These are phyloP conservation scores for Funneliformis mosseae DNA, from an alignment of 192 early-diverging fungal species.

Conservation along the genomic window DNA sequence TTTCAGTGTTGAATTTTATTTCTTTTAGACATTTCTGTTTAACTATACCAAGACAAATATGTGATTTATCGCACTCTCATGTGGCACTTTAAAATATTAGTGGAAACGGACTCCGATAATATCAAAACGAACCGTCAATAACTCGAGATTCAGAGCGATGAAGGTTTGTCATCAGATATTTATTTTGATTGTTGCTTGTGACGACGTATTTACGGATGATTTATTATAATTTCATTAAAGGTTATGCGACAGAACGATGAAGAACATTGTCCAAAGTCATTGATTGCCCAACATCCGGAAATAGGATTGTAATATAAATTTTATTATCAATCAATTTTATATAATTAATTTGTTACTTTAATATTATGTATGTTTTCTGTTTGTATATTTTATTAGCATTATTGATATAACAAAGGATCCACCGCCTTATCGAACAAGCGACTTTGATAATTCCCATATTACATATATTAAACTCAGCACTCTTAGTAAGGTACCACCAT, in stretches of 20 bases:
- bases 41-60: background rate
- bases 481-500: constrained; percentile 55
- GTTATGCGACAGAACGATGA: constrained; percentile 58
- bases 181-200: background rate
- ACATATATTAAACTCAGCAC: constrained; percentile 54
- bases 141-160: constrained; percentile 54
- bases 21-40: background rate
- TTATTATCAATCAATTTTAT: background rate
- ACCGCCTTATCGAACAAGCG: constrained; percentile 54
- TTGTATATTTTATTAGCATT: constrained; percentile 39
- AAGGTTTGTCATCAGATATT: constrained; percentile 38
- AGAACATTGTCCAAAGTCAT: constrained; percentile 52
- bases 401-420: constrained; percentile 56
- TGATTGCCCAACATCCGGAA: constrained; percentile 55
- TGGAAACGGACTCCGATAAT: constrained; percentile 55
- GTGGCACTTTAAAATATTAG: constrained; percentile 33
- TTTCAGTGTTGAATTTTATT: background rate
- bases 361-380: background rate
- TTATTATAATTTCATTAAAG: background rate
- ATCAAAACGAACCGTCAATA: constrained; percentile 41
- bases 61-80: background rate
- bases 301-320: constrained; percentile 27
- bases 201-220: too few species aligned
- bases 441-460: constrained; percentile 58
- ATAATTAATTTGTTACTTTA: background rate